Percentiles rank a stretch among this genome's conserved stretches.
phyloP scores from a whole-genome alignment of 2,329 filamentous ascomycete genomes.

The Botrytis fabae region DNA sequence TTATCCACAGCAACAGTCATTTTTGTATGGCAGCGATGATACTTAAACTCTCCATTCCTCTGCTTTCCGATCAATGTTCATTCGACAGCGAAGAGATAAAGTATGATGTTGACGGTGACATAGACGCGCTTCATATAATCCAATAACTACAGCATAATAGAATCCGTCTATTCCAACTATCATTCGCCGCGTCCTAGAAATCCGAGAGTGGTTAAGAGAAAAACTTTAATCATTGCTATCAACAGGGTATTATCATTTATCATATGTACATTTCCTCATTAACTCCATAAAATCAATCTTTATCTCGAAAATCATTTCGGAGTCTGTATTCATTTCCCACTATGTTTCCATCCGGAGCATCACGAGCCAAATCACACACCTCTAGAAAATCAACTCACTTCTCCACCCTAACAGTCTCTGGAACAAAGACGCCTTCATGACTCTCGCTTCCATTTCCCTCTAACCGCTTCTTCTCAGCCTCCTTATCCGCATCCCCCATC shows the following conservation, averaged over 20 bases:
- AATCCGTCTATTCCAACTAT: no score
- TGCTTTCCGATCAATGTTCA: background rate
- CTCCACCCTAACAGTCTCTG: background rate
- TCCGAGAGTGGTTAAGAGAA: no score
- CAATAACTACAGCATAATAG: no score
- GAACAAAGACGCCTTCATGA: background rate
- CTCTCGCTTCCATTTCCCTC: background rate
- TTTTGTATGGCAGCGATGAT: background rate
- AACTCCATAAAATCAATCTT: background rate
- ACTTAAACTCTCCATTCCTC: background rate
- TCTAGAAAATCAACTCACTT: background rate
- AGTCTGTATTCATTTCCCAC: background rate
- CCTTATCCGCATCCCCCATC: slow-evolving; percentile 37
- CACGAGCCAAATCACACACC: background rate
- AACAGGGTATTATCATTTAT: slow-evolving; percentile 2
- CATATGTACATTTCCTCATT: background rate
- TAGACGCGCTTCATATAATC: no score
- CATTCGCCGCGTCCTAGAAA: no score
- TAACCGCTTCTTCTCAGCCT: slow-evolving; percentile 30
- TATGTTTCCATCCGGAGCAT: fast-evolving
- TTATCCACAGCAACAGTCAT: background rate
- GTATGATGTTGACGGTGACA: background rate
- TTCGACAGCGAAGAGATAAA: background rate
- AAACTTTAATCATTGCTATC: background rate
- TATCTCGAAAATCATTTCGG: background rate